Evolutionary conservation across 1,284 basidiomycete genomes (phyloP).

Genomic region (Acaromyces ingoldii): DNA sequence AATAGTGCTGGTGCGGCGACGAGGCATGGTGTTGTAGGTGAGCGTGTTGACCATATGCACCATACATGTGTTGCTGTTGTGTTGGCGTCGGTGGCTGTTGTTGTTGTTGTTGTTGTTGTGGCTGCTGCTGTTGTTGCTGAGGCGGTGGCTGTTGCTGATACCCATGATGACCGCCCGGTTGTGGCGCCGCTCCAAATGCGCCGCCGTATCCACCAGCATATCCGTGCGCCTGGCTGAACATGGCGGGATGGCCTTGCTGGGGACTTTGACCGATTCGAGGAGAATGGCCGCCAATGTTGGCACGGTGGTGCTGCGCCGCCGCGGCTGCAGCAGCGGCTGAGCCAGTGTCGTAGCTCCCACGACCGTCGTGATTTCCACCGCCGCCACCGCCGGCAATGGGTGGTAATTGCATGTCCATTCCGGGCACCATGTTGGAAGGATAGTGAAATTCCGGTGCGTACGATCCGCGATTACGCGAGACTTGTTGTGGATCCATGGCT

Average conservation of each 20-base stretch:
- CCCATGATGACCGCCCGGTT: not conserved
- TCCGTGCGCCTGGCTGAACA: constrained; percentile 3
- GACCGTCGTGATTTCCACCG: not conserved
- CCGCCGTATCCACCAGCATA: not conserved
- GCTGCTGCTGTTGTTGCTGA: constrained; percentile 34
- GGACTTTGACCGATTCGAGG: constrained; percentile 10
- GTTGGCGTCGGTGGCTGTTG: constrained; percentile 20
- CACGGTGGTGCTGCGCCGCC: constrained; percentile 20
- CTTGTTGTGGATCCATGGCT: not conserved
- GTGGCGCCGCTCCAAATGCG: too few relatives aligned
- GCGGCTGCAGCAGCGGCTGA: constrained; percentile 22
- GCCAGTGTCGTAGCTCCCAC: constrained; percentile 6
- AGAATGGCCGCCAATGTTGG: constrained; percentile 1
- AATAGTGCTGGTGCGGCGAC: constrained; percentile 18
- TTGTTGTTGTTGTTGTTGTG: constrained; percentile 22
- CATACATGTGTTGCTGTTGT: constrained; percentile 3
- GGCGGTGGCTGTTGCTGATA: constrained; percentile 10
- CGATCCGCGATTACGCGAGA: not conserved
- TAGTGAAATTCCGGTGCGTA: constrained; percentile 2
- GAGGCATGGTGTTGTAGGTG: constrained; percentile 12
- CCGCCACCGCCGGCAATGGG: not conserved
- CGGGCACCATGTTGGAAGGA: not conserved
- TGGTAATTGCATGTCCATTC: constrained; percentile 4
- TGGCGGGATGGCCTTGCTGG: constrained; percentile 5
- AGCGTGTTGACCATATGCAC: constrained; percentile 16